Conservation (phyloP, 2,329 filamentous ascomycete species). For the Mollisia scopiformis region DNA sequence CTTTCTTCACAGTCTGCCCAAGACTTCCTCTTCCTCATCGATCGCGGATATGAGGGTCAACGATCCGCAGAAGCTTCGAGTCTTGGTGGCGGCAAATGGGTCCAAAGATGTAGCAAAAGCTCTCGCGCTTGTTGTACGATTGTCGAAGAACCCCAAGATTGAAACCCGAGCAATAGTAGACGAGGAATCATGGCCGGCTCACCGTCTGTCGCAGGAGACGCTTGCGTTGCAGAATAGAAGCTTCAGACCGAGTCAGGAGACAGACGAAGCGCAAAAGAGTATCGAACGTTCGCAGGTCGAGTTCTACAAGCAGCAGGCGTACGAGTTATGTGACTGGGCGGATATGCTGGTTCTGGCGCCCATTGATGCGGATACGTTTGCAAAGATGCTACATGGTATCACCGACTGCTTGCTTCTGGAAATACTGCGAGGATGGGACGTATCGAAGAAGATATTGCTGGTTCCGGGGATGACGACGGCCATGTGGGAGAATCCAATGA, state of each 20-base stretch:
- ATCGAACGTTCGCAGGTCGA: conserved; percentile 44
- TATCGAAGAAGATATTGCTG: conserved; percentile 80
- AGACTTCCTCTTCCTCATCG: conserved; percentile 28
- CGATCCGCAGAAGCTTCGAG: conserved; percentile 58
- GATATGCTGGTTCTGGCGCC: conserved; percentile 84
- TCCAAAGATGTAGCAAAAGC: conserved; percentile 67
- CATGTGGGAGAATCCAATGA: conserved; percentile 91
- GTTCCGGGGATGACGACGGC: conserved; percentile 87
- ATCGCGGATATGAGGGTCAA: conserved; percentile 41
- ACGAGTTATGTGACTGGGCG: conserved; percentile 82
- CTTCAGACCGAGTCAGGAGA: conserved; percentile 32
- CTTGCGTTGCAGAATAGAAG: conserved; percentile 60
- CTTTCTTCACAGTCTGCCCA: background rate
- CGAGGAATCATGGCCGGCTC: conserved; percentile 54
- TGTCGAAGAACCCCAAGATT: conserved; percentile 66
- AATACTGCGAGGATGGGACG: conserved; percentile 83
- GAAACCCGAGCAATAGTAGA: conserved; percentile 66
- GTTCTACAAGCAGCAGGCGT: conserved; percentile 55
- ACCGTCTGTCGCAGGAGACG: conserved; percentile 64
- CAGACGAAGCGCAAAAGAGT: conserved; percentile 29
- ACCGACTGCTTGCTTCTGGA: conserved; percentile 81
- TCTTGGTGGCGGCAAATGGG: conserved; percentile 69
- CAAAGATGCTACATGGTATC: conserved; percentile 85
- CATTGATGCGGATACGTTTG: conserved; percentile 81
- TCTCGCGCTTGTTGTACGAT: conserved; percentile 65